Evolutionary conservation across 768 basidiomycete species (phyloP), one percentile per base, ranked within the genome.

Genomic region (Panaeolus cyanescens): DNA sequence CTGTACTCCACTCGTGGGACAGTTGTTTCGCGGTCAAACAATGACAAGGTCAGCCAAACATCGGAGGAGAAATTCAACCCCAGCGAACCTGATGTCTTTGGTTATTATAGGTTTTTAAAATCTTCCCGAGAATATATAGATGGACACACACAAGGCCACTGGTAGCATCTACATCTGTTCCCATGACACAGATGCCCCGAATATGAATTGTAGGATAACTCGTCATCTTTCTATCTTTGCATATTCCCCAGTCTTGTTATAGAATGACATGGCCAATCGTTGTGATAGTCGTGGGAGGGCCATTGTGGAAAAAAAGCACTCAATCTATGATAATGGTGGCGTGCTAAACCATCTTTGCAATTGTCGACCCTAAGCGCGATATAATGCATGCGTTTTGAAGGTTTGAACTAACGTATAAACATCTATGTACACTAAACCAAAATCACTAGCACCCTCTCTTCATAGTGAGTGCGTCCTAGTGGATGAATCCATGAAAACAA

Each of bases 31-130:
- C 6, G 13, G 6, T 34, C 33, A 13, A 34, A 34, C 33, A 7
- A 7, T 34, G 33, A 34, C 6, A 34, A 34, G 33, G 6, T 34
- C 22, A 5, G 19, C 8, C 45, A 7, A 50, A 28, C 25, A 50
- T 50, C 45, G 45, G 45, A 13, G 45, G 45, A 28, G 15, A 20
- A 30, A 30, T 50, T 30, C 2, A 50, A 50, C 22, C 25, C 25
- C 25, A 50, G 25, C 45, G 45, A 50, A 25, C 13, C 45, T 50
- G 13, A 12, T 28, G 39, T 42, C 19, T 42, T 96, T 42, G 7
- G 3, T 2, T 19, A 39, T 20, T 12, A n/a, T n/a, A n/a, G n/a
- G n/a, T n/a, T n/a, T n/a, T n/a, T n/a, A n/a, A n/a, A n/a, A n/a
- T n/a, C n/a, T n/a, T n/a, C n/a, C n/a, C n/a, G n/a, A n/a, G n/a